phyloP scores from a whole-genome alignment of 2,329 filamentous ascomycete genomes.

The Bipolaris victoriae region DNA sequence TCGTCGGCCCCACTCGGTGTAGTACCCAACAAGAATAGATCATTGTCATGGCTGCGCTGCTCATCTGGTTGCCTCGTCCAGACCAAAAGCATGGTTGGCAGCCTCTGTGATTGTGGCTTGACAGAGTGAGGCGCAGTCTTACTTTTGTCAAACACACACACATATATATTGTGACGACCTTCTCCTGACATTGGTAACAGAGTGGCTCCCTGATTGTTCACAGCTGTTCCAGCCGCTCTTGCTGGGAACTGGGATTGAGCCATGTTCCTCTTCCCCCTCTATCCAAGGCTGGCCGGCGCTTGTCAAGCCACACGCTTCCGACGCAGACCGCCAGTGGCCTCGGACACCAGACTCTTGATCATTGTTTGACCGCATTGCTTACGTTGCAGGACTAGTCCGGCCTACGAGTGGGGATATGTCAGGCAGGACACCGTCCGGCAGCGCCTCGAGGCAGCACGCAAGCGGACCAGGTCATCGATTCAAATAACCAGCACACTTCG shows the following conservation, averaged over 20 bases:
- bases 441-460: conserved; percentile 23
- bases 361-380: conserved; percentile 24
- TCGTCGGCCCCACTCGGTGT: conserved; percentile 6
- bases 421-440: conserved; percentile 29
- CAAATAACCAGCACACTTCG: conserved; percentile 9
- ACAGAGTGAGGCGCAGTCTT: conserved; percentile 46
- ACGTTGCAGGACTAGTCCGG: conserved; percentile 30
- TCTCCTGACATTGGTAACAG: neutral
- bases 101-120: conserved; percentile 33
- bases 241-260: neutral
- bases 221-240: neutral
- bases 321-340: neutral
- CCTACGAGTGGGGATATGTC: conserved; percentile 21
- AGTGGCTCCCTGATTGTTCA: neutral
- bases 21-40: conserved; percentile 12
- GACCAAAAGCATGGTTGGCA: conserved; percentile 33
- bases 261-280: conserved; percentile 16
- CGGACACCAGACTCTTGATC: neutral
- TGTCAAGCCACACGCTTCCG: conserved; percentile 8
- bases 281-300: conserved; percentile 21
- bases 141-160: conserved; percentile 21
- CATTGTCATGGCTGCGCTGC: neutral
- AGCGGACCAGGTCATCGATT: conserved; percentile 23
- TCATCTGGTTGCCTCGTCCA: conserved; percentile 14
- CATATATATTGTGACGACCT: conserved; percentile 22